Conservation (phyloP, 1,284 basidiomycete genomes). For the Ganoderma sinense region DNA sequence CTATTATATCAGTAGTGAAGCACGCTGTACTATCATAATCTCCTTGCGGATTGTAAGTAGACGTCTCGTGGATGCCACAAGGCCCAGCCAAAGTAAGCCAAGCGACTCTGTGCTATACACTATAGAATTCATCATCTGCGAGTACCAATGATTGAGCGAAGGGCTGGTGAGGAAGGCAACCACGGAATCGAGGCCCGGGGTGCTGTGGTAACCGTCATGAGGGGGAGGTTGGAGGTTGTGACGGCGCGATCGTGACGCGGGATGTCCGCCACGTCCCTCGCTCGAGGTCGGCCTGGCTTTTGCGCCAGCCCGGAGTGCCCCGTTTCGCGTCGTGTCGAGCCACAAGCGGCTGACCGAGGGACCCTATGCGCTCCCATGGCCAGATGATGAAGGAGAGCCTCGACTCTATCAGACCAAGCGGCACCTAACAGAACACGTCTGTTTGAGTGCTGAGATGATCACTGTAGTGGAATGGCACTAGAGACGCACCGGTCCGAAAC, state of each 20-base stretch:
- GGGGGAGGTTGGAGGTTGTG: not conserved
- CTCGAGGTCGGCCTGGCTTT: constrained; percentile 53
- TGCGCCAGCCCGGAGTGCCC: constrained; percentile 49
- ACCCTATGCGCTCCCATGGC: constrained; percentile 65
- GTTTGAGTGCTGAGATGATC: not conserved
- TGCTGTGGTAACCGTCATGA: not conserved
- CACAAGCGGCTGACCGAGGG: constrained; percentile 39
- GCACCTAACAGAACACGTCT: constrained; percentile 52
- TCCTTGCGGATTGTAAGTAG: constrained; percentile 27
- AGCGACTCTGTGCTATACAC: constrained; percentile 2
- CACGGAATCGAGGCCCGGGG: not conserved
- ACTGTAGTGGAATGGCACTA: not conserved
- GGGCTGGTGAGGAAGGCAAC: too few relatives aligned
- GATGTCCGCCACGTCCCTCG: constrained; percentile 52
- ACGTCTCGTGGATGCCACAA: not conserved
- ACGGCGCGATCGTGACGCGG: constrained; percentile 45
- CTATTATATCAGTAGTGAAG: constrained; percentile 29
- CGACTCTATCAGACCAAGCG: constrained; percentile 68
- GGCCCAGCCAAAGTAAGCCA: not conserved
- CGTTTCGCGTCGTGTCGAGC: constrained; percentile 37
- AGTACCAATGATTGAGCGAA: not conserved
- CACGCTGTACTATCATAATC: constrained; percentile 34
- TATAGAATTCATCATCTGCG: not conserved
- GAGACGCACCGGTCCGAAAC: constrained; percentile 69
- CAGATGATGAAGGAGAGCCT: constrained; percentile 67